Percentiles rank a stretch among this genome's conserved stretches.
Evolutionary conservation across 2,329 filamentous ascomycete genomes (phyloP).

Genomic region (Beauveria sp.): DNA sequence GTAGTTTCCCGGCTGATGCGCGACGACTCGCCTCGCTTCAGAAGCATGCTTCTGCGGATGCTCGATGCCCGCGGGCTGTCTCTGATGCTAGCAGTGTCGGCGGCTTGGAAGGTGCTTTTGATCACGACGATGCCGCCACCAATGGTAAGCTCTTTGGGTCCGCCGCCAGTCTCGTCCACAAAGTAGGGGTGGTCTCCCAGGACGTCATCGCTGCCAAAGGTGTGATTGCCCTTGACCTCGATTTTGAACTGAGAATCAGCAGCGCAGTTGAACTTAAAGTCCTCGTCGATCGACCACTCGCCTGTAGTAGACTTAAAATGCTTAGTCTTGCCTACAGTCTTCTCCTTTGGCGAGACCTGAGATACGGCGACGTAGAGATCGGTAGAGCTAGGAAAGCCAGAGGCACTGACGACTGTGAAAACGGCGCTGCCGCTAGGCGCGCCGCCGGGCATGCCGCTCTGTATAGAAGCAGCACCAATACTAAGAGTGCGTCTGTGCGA

Average conservation of each 20-base stretch:
- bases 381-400: conserved; percentile 66
- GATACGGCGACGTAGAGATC: conserved; percentile 74
- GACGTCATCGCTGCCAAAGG: conserved; percentile 74
- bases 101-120: conserved; percentile 60
- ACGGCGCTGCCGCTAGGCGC: conserved; percentile 66
- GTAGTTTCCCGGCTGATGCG: conserved; percentile 35
- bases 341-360: conserved; percentile 60
- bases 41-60: conserved; percentile 46
- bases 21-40: conserved; percentile 37
- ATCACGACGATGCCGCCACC: conserved; percentile 66
- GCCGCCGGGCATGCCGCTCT: conserved; percentile 53
- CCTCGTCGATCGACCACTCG: conserved; percentile 64
- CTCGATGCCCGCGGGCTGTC: conserved; percentile 39
- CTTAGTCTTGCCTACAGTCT: conserved; percentile 86
- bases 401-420: conserved; percentile 72
- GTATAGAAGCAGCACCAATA: conserved; percentile 56
- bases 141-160: conserved; percentile 66
- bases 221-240: conserved; percentile 75
- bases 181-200: conserved; percentile 86
- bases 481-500: conserved; percentile 47
- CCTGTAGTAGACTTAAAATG: conserved; percentile 68
- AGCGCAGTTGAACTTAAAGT: conserved; percentile 68
- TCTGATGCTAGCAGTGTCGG: conserved; percentile 34
- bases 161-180: conserved; percentile 69
- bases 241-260: conserved; percentile 83